Evolutionary conservation across 176 grass and related monocot genomes (phyloP).

Genomic region (Musa beccarii): DNA sequence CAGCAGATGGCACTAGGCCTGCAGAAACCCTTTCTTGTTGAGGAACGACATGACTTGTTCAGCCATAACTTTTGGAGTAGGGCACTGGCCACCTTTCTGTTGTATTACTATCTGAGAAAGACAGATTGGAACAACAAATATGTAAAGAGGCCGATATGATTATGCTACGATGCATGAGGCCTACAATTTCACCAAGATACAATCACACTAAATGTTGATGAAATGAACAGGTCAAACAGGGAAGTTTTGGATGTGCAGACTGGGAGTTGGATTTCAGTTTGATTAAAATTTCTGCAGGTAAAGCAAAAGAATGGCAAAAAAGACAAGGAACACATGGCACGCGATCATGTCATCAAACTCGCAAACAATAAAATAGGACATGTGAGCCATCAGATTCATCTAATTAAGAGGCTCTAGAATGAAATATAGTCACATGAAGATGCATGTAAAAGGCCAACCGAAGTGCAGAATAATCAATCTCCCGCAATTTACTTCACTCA

Average conservation of each 20-base stretch:
- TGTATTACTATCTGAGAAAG: slow-evolving; percentile 64
- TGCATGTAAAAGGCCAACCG: too few relatives aligned
- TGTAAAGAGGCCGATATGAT: not conserved
- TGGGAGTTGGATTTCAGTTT: not conserved
- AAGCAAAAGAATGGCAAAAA: not conserved
- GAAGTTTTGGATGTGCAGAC: not conserved
- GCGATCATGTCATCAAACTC: too few relatives aligned
- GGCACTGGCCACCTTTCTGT: slow-evolving; percentile 50
- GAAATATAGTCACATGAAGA: too few relatives aligned
- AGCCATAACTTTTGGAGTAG: slow-evolving; percentile 80
- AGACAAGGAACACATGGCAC: too few relatives aligned
- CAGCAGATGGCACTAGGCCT: slow-evolving; percentile 21
- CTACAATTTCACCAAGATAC: not conserved
- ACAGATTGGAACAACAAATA: not conserved
- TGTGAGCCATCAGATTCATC: too few relatives aligned
- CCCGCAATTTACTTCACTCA: too few relatives aligned
- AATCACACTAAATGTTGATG: not conserved
- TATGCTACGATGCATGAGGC: too few relatives aligned
- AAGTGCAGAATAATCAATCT: too few relatives aligned
- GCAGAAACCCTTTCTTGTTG: slow-evolving; percentile 60
- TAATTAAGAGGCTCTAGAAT: too few relatives aligned
- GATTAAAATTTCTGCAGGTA: not conserved
- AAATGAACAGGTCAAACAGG: too few relatives aligned
- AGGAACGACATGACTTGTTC: slow-evolving; percentile 64
- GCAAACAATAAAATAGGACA: too few relatives aligned